Evolutionary conservation across 2,329 filamentous ascomycete genomes (phyloP).

Genomic region (Pezicula carpinea): DNA sequence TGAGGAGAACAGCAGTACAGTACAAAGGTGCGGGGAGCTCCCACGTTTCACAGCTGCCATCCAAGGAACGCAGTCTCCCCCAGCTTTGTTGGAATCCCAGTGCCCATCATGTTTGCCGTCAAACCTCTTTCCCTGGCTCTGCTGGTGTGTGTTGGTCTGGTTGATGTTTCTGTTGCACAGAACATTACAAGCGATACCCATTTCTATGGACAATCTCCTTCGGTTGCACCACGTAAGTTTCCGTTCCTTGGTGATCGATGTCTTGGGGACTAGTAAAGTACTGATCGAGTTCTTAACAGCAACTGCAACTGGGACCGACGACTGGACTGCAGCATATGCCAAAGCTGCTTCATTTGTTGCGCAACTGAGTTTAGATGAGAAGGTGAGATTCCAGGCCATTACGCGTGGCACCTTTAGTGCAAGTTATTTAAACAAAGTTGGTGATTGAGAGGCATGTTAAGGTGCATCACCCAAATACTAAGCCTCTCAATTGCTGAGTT

Average conservation of each 20-base stretch:
- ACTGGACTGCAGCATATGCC: conserved; percentile 62
- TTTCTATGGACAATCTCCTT: conserved; percentile 30
- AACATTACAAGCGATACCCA: conserved; percentile 24
- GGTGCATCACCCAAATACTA: too few relatives aligned
- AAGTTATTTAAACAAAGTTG: too few relatives aligned
- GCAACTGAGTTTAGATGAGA: conserved; percentile 72
- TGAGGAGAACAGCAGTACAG: too few relatives aligned
- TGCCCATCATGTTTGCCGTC: neutral
- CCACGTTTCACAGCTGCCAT: too few relatives aligned
- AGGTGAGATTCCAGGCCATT: conserved; percentile 57
- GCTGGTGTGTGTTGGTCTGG: neutral
- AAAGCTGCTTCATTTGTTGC: conserved; percentile 63
- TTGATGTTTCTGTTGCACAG: conserved; percentile 16
- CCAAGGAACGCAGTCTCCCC: too few relatives aligned
- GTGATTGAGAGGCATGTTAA: too few relatives aligned
- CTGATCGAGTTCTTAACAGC: neutral
- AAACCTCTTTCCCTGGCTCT: neutral
- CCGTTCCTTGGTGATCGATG: neutral
- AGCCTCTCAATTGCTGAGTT: too few relatives aligned
- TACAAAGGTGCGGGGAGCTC: too few relatives aligned
- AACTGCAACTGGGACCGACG: neutral
- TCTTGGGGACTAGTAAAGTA: neutral
- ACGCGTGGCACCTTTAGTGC: too few relatives aligned
- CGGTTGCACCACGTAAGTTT: conserved; percentile 26
- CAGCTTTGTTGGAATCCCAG: too few relatives aligned